Conservation (phyloP, 257 asterid genomes). For the Rhazya stricta region DNA sequence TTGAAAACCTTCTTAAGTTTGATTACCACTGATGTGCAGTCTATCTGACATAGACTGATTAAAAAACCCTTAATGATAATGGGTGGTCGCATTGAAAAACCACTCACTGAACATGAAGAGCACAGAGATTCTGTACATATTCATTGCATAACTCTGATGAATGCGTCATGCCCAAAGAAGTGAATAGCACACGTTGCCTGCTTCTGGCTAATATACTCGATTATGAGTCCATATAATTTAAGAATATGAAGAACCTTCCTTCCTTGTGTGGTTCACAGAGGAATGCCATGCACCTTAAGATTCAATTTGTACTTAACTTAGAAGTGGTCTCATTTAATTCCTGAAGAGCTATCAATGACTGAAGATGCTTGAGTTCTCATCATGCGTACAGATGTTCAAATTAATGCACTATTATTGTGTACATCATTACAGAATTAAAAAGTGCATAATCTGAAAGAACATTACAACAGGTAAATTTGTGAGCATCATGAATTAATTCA, state of each 20-base stretch:
- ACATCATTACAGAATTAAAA: not conserved
- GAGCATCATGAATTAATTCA: not conserved
- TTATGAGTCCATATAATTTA: not conserved
- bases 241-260: not conserved
- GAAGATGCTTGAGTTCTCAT: not conserved
- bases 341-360: not conserved
- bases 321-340: not conserved
- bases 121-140: not conserved
- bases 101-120: not conserved
- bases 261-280: not conserved
- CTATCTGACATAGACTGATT: not conserved
- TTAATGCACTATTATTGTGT: not conserved
- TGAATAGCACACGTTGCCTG: not conserved
- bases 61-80: not conserved
- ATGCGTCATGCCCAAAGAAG: not conserved
- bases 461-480: no score
- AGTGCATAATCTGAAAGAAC: not conserved
- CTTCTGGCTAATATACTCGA: not conserved
- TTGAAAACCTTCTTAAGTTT: not conserved
- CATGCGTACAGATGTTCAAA: not conserved
- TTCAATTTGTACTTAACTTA: not conserved
- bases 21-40: not conserved
- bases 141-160: not conserved
- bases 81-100: not conserved
- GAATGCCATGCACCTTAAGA: not conserved